Evolutionary conservation across 352 stramenopile species (phyloP), one percentile per base, ranked within the genome.

Genomic region (Saprolegnia parasitica): DNA sequence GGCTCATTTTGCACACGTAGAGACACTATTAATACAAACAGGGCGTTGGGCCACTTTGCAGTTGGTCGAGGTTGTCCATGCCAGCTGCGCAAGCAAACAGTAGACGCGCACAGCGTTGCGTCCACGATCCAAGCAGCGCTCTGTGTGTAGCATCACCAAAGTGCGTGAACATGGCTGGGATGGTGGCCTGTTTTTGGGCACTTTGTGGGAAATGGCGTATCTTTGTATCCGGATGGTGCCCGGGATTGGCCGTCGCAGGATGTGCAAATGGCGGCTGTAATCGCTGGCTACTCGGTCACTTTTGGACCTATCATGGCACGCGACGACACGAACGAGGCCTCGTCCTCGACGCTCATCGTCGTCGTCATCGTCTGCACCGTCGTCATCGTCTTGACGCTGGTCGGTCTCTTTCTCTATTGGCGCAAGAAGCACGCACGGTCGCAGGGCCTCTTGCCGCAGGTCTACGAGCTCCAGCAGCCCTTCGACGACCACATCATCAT

Each of bases 261-360:
- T 49, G 42, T 49, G 8, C 42, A n/a, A n/a, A n/a, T 15, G 11
- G 42, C 13, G 18, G 39, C 3, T 49, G 42, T 49, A 49, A 49
- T 49, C 3, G 11, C 42, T n/a, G 18, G 42, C 42, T 15, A n/a
- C 11, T n/a, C 13, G 42, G 42, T n/a, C 42, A 49, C 42, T 49
- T 15, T 15, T n/a, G 42, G 13, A 15, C 18, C 42, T 4, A 49
- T 49, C 42, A 49, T 49, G 42, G 42, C 42, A 15, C 3, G 42
- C 42, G 42, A 49, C 42, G 18, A n/a, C 57, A 75, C 76, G 55
- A 78, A n/a, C n/a, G n/a, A n/a, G n/a, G n/a, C 72, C 56, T 78
- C 67, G 24, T 55, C 68, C 26, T 73, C 61, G 70, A 37, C 58
- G 65, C 49, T 72, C 66, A 35, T 58, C 46, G 32, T 74, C 65